Evolutionary conservation across 2,329 filamentous ascomycete species (phyloP), one percentile per base, ranked within the genome.

Genomic region (Taxawa tesnikishii): DNA sequence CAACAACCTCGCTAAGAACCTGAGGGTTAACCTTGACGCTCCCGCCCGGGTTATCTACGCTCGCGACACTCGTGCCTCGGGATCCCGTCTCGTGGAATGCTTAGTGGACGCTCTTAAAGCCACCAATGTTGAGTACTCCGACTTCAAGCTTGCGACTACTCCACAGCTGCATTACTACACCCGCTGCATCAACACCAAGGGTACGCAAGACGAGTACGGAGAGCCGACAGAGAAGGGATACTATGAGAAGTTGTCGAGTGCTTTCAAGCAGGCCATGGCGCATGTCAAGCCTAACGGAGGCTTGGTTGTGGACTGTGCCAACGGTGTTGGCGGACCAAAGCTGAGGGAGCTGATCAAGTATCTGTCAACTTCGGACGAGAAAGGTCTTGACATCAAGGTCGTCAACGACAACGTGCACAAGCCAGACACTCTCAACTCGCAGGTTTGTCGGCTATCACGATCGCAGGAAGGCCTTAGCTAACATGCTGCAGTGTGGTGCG

Each of bases 81-180:
- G 90, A 32, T 81, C 83, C 45, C 78, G 74, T 36, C 76, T 98
- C 15, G 81, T 87, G 17, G 67, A 72, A 24, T 82, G 87, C 38
- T 72, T 96, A 30, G 71, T 77, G 37, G 80, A 83, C 50, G 83
- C 83, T 12, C 67, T 96, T 42, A 75, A 79, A 38, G 83, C 83
- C 31, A 79, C 80, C 28, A 71, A 73, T 34, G 75, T 79, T 33
- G 74, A 83, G 38, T 79, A 74, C 51, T 75, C 75, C 50, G 88
- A 96, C 65, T 88, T 78, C 63, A 90, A 88, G 59, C 78, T 87
- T 53, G 68, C 94, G 49, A 96, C 90, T 9, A 98, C 90, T 3
- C 90, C 90, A n/a, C 90, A 96, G 62, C 71, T 98, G 37, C 90
- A 98, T 65, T 98, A 98, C 60, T 69, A 96, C 42, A 88, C 88